Percentiles rank a stretch among this genome's conserved stretches.
Conservation (phyloP, 2,329 filamentous ascomycete species). For the Venturia oleaginea region DNA sequence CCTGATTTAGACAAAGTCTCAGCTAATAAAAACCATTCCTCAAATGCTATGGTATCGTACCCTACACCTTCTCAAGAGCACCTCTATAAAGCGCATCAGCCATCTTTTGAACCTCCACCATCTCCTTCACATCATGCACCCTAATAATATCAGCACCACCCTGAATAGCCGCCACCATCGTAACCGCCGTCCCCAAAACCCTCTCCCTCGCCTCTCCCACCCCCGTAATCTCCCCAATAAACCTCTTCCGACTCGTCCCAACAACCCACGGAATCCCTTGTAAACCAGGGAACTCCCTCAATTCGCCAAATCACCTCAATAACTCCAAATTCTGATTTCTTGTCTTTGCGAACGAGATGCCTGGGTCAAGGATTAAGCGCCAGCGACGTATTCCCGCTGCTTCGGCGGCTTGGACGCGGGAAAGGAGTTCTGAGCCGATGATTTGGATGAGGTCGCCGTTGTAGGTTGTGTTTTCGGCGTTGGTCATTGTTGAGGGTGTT, state of each 20-base stretch:
- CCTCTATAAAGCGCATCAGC: constrained; percentile 81
- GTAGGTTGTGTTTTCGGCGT: constrained; percentile 51
- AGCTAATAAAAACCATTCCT: no score
- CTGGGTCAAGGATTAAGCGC: constrained; percentile 91
- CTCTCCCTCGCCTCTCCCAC: constrained; percentile 62
- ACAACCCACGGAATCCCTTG: constrained; percentile 76
- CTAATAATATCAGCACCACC: constrained; percentile 86
- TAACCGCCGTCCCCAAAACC: constrained; percentile 78
- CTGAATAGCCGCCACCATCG: constrained; percentile 74
- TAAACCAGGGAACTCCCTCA: constrained; percentile 44
- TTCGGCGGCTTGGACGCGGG: constrained; percentile 66
- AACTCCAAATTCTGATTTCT: constrained; percentile 73
- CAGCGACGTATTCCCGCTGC: constrained; percentile 76
- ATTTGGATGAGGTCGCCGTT: constrained; percentile 56
- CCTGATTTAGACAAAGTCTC: no score
- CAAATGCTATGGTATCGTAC: no score
- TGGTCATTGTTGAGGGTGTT: constrained; percentile 71
- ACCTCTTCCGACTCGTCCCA: constrained; percentile 80
- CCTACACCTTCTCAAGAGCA: no score
- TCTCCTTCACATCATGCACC: constrained; percentile 84
- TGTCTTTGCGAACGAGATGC: constrained; percentile 88
- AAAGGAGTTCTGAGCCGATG: constrained; percentile 58
- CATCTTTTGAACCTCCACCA: constrained; percentile 77
- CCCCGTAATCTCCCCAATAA: constrained; percentile 75
- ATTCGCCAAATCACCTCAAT: constrained; percentile 54